A percentile compares a stretch with the other conserved stretches of the same genome.
These are phyloP conservation scores for Martiniozyma asiatica DNA, from an alignment of 1,139 yeast genomes.

Conservation along the genomic window DNA sequence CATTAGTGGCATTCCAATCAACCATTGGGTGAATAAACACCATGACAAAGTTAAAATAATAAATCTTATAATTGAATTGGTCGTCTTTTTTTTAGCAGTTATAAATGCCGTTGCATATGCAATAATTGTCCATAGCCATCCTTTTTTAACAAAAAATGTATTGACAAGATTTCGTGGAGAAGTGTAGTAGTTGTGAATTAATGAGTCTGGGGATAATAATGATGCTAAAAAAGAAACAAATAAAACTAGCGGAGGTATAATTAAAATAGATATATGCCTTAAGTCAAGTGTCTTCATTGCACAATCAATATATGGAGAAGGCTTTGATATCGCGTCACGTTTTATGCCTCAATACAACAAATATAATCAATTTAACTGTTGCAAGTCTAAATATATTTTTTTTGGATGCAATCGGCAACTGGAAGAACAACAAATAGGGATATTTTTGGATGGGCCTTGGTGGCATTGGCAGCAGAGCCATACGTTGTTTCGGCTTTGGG, in stretches of 20 bases:
- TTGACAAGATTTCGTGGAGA: constrained; percentile 58
- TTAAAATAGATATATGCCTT: not conserved
- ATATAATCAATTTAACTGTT: no score
- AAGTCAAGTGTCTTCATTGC: not conserved
- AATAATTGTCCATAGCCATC: constrained; percentile 87
- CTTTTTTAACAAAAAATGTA: constrained; percentile 65
- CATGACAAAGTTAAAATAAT: constrained; percentile 60
- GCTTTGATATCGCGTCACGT: no score
- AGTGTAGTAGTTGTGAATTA: constrained; percentile 44
- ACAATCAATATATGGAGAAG: no score
- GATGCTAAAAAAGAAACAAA: constrained; percentile 19
- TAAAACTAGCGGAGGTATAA: constrained; percentile 12
- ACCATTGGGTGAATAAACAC: constrained; percentile 81
- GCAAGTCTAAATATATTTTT: no score
- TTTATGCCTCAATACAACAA: no score
- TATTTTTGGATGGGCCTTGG: constrained; percentile 12
- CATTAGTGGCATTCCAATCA: constrained; percentile 80
- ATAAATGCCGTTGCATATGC: constrained; percentile 23
- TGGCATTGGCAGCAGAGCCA: constrained; percentile 47
- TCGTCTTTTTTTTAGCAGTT: constrained; percentile 7
- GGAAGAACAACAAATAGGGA: constrained; percentile 7
- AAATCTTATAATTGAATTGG: constrained; percentile 28
- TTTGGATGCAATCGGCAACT: no score
- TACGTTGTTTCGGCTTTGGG: constrained; percentile 63
- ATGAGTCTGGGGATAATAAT: constrained; percentile 18